Evolutionary conservation across 1,139 yeast genomes (phyloP), one percentile per base, ranked within the genome.

Genomic region (Debaryomyces robertsiae): DNA sequence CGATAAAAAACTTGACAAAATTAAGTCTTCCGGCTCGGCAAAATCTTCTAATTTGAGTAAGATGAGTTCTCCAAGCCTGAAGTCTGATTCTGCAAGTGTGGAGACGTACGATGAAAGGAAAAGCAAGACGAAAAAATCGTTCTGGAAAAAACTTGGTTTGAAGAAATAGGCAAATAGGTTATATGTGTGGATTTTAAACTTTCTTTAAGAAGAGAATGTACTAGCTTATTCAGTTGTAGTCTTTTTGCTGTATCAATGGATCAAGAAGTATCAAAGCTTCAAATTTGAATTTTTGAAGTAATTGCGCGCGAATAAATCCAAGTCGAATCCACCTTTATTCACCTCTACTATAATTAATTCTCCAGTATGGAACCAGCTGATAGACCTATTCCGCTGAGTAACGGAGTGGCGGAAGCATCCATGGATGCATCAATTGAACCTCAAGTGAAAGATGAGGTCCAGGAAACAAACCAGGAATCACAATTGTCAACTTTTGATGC

Each of bases 61-160:
- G 22, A n/a, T 11, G 9, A 25, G 28, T 9, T 25, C 28, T 25
- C 28, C 49, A 41, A 47, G 47, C 40, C 42, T 42, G 14, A 45
- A 51, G 40, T 37, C 47, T 18, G 43, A 44, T 13, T 36, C 43
- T 32, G 42, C 40, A 34, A n/a, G 41, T 28, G 17, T 19, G 9
- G 42, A 40, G 29, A 40, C 36, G 9, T 38, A 40, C 23, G 45
- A 46, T 30, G 43, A 44, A 38, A 46, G 40, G 22, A 43, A 38
- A 44, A 40, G 17, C 4, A 29, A 32, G 17, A 58, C 53, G 50
- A 63, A 61, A 49, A 51, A 53, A 35, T 60, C 67, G 2, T 49
- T 67, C 38, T 61, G 69, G 63, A 62, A 58, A 46, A 64, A 60
- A 41, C 43, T 66, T 28, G 68, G 69, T 5, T 41, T 65, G 17